Conservation (phyloP, 495 filamentous ascomycete genomes). For the Penicillium paradoxum region DNA sequence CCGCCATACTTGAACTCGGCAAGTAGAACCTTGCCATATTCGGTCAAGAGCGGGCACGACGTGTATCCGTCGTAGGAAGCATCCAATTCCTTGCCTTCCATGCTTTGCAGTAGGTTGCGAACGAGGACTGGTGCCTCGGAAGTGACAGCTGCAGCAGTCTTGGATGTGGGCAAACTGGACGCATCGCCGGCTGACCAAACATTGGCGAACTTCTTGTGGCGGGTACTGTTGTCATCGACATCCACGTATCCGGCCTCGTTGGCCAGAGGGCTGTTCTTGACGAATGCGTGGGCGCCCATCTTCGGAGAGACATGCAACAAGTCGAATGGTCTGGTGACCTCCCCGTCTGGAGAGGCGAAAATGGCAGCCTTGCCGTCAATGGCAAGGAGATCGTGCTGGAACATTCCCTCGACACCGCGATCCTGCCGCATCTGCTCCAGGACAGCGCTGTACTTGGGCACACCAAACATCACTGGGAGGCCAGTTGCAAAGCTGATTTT, state of each 20-base stretch:
- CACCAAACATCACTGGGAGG: constrained; percentile 60
- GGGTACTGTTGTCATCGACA: constrained; percentile 55
- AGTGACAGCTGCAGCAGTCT: constrained; percentile 64
- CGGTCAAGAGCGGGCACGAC: constrained; percentile 61
- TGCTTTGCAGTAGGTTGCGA: constrained; percentile 45
- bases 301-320: constrained; percentile 59
- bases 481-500: constrained; percentile 62
- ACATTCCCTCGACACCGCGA: constrained; percentile 60
- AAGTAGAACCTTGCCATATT: constrained; percentile 62
- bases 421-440: constrained; percentile 59
- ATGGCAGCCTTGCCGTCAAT: constrained; percentile 54
- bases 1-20: constrained; percentile 73
- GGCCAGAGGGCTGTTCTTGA: constrained; percentile 54
- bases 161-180: constrained; percentile 60
- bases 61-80: constrained; percentile 62
- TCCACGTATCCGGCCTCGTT: constrained; percentile 61
- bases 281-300: constrained; percentile 55
- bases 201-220: constrained; percentile 58
- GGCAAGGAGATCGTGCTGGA: constrained; percentile 60
- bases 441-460: constrained; percentile 60
- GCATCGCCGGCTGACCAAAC: constrained; percentile 69
- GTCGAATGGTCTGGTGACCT: constrained; percentile 52
- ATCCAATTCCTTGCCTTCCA: constrained; percentile 52
- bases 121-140: constrained; percentile 58
- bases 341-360: constrained; percentile 44